Evolutionary conservation across 208 protist species (phyloP).

Genomic region (Porcisia deanei): DNA sequence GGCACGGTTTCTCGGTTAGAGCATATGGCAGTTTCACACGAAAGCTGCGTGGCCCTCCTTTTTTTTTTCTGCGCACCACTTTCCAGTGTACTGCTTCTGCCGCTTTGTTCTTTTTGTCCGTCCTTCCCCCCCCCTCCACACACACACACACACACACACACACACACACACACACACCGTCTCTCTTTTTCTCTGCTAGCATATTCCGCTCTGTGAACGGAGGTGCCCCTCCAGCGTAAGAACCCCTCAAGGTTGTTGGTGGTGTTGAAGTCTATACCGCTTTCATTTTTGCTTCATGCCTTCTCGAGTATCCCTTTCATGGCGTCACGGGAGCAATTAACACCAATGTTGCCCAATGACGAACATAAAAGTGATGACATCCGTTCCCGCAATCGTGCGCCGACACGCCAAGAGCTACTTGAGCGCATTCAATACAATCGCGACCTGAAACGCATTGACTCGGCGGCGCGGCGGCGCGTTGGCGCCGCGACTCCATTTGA

Average conservation of each 20-base stretch:
- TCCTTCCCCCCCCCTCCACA: no score
- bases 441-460: not conserved
- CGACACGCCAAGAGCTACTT: constrained; percentile 6
- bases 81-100: no score
- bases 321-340: not conserved
- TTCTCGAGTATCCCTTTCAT: not conserved
- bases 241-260: not conserved
- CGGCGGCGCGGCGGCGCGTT: constrained; percentile 4
- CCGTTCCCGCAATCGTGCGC: not conserved
- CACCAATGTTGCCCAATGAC: not conserved
- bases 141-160: no score
- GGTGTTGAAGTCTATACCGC: not conserved
- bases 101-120: no score
- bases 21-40: no score
- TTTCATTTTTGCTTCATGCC: not conserved
- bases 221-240: not conserved
- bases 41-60: no score
- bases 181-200: not conserved
- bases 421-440: constrained; percentile 10
- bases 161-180: no score
- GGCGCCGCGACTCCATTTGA: constrained; percentile 6
- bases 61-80: no score
- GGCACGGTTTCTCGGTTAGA: no score
- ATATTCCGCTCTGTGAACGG: not conserved
- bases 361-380: not conserved